Conservation (phyloP, 768 basidiomycete species). For the Cystobasidium onofrii region DNA sequence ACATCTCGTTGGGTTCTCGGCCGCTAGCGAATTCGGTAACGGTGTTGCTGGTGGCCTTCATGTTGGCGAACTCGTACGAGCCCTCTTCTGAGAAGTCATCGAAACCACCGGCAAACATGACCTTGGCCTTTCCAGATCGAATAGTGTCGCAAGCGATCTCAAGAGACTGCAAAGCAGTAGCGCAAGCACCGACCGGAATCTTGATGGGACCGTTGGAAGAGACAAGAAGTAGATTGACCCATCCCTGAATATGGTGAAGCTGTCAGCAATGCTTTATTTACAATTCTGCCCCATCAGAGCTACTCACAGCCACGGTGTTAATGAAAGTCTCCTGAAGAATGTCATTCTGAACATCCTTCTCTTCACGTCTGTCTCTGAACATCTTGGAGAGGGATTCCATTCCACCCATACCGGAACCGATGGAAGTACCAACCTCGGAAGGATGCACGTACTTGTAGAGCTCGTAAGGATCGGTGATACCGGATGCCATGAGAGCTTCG, state of each 20-base stretch:
- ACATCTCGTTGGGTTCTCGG: constrained; percentile 98
- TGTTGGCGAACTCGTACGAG: constrained; percentile 97
- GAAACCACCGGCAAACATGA: constrained; percentile 98
- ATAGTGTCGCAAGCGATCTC: constrained; percentile 98
- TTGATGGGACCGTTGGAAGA: constrained; percentile 97
- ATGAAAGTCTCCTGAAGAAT: constrained; percentile 99
- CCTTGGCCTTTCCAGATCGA: constrained; percentile 89
- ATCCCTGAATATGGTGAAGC: constrained; percentile 49
- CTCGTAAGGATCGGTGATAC: constrained; percentile 96
- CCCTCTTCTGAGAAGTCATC: constrained; percentile 98
- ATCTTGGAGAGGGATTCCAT: constrained; percentile 66
- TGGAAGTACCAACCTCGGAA: constrained; percentile 82
- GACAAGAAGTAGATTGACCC: constrained; percentile 88
- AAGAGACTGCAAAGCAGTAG: constrained; percentile 92
- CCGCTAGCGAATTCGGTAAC: constrained; percentile 98
- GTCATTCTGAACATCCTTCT: constrained; percentile 96
- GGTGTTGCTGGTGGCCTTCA: constrained; percentile 97
- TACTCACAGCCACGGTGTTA: constrained; percentile 50
- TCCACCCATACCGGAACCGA: constrained; percentile 98
- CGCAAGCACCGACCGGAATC: constrained; percentile 97
- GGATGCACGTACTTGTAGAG: constrained; percentile 95
- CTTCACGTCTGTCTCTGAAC: constrained; percentile 98
- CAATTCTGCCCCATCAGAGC: constrained; percentile 50
- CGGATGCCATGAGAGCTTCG: constrained; percentile 91
- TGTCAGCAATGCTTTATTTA: constrained; percentile 53